Percentiles rank a stretch among this genome's conserved stretches.
Evolutionary conservation across 2,329 filamentous ascomycete species (phyloP).

Genomic region (Ceratocystis huliohia): DNA sequence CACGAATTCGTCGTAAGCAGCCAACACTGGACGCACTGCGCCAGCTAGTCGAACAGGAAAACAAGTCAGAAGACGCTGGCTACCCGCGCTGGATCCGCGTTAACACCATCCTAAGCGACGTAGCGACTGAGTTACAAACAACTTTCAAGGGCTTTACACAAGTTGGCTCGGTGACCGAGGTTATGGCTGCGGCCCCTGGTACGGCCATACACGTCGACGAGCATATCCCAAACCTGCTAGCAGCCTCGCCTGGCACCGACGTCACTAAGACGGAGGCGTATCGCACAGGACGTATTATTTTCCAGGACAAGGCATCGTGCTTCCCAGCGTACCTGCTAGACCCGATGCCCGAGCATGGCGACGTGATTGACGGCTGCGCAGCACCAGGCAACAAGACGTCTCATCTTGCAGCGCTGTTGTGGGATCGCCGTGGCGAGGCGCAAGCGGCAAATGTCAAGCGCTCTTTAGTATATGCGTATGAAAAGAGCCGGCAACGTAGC

Average conservation of each 20-base stretch:
- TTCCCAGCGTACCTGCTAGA: constrained; percentile 86
- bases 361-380: constrained; percentile 84
- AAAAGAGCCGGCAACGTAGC: constrained; percentile 59
- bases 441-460: constrained; percentile 26
- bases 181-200: constrained; percentile 32
- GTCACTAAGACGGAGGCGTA: constrained; percentile 65
- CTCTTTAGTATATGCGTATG: constrained; percentile 60
- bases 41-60: constrained; percentile 40
- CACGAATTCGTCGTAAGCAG: constrained; percentile 58
- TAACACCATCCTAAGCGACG: constrained; percentile 61
- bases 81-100: constrained; percentile 89
- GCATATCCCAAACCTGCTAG: constrained; percentile 72
- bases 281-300: constrained; percentile 61
- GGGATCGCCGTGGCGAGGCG: constrained; percentile 31
- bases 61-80: constrained; percentile 37
- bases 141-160: constrained; percentile 56
- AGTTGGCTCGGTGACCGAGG: constrained; percentile 43
- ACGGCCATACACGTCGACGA: constrained; percentile 54
- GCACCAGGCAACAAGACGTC: constrained; percentile 97
- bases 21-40: constrained; percentile 55
- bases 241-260: constrained; percentile 58
- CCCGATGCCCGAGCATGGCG: constrained; percentile 51
- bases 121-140: constrained; percentile 58
- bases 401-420: constrained; percentile 68
- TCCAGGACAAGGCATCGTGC: constrained; percentile 95